phyloP scores from a whole-genome alignment of 106 monocot species.

The Amphibolis antarctica region DNA sequence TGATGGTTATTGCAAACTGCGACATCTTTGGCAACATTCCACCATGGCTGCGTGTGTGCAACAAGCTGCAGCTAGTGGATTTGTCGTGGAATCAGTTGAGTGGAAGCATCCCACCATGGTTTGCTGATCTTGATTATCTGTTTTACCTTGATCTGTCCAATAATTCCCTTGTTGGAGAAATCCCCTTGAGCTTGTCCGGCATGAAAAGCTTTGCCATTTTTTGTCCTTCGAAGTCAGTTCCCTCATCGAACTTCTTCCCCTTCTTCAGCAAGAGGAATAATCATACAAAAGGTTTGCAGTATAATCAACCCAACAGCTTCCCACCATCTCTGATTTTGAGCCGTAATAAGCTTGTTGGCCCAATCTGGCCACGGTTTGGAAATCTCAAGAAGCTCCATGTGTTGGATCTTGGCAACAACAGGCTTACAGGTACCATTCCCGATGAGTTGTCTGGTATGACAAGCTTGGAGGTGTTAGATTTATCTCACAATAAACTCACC shows the following conservation, averaged over 20 bases:
- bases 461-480: conserved; percentile 46
- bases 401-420: conserved; percentile 46
- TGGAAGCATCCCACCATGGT: conserved; percentile 44
- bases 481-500: conserved; percentile 52
- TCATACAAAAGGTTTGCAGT: conserved; percentile 30
- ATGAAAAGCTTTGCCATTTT: conserved; percentile 39
- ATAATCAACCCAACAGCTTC: conserved; percentile 60
- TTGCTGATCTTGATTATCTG: conserved; percentile 46
- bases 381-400: conserved; percentile 34
- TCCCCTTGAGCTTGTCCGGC: conserved; percentile 38
- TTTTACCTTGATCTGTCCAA: conserved; percentile 93
- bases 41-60: conserved; percentile 39
- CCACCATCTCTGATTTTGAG: conserved; percentile 54
- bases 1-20: conserved; percentile 49
- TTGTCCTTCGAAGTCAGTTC: conserved; percentile 10
- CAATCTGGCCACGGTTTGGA: conserved; percentile 35
- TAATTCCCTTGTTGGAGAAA: conserved; percentile 57
- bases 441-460: conserved; percentile 48
- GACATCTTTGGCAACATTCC: conserved; percentile 49
- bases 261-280: conserved; percentile 44
- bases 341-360: conserved; percentile 40
- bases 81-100: conserved; percentile 71
- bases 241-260: conserved; percentile 36
- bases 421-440: conserved; percentile 47
- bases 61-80: conserved; percentile 54